These are phyloP conservation scores for Trichoderma polysporum DNA, from an alignment of 2,329 filamentous ascomycete genomes.

Conservation along the genomic window DNA sequence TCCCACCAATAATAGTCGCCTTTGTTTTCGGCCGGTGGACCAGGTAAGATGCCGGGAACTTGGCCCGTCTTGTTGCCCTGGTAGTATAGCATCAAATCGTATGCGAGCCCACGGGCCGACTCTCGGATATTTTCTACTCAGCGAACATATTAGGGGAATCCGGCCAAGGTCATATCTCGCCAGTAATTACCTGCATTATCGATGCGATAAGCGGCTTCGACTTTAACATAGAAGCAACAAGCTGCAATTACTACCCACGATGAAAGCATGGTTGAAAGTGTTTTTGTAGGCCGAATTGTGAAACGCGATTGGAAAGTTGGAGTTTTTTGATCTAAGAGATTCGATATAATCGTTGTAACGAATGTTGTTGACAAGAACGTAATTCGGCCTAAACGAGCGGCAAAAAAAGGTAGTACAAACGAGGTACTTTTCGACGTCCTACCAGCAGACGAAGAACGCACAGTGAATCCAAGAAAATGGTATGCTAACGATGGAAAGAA, in stretches of 20 bases:
- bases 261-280: not conserved
- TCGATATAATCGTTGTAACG: no score
- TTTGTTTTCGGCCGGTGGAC: conserved; percentile 46
- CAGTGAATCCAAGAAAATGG: not conserved
- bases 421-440: not conserved
- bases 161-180: rapidly evolving
- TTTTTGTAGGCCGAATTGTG: not conserved
- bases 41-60: conserved; percentile 57
- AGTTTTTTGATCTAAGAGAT: no score
- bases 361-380: no score
- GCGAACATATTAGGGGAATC: not conserved
- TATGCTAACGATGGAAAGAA: not conserved
- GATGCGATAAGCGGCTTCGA: not conserved
- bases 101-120: conserved; percentile 48
- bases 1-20: conserved; percentile 75
- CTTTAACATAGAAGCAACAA: not conserved
- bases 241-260: not conserved
- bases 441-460: not conserved
- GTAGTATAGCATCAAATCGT: conserved; percentile 53
- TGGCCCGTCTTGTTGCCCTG: conserved; percentile 50
- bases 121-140: conserved; percentile 46
- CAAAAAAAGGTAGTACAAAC: not conserved
- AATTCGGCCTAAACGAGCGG: not conserved
- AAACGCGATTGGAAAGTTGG: not conserved
- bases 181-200: not conserved